Base-by-base conservation (phyloP, 768 basidiomycete species). In the Mycena floridula region DNA sequence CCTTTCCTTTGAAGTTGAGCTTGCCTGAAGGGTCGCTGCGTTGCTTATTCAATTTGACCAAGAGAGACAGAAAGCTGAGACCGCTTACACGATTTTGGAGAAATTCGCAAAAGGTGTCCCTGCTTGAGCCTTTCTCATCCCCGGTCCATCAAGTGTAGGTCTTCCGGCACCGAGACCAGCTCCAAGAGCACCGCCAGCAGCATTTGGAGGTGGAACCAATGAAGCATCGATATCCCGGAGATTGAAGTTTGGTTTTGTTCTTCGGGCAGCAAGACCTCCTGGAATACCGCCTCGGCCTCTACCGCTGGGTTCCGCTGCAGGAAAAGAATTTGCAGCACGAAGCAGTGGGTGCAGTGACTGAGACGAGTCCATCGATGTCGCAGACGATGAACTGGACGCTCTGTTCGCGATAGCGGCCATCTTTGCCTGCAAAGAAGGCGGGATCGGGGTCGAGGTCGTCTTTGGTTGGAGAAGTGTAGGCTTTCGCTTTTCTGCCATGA, bases 21-120 rank as follows among this genome's bases (percentile, higher is more conserved):
- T 83, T 82, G n/a, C 96, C 96, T 2, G 90, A 93, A 0, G 94
- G 92, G 68, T 99, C 95, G 49, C 93, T 96, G n/a, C n/a, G n/a
- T n/a, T n/a, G n/a, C n/a, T n/a, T n/a, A n/a, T n/a, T n/a, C n/a
- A n/a, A n/a, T n/a, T n/a, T n/a, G n/a, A 12, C 11, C 23, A 44
- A 45, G 28, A 28, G 53, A 49, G 27, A 46, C 37, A 42, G 46
- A 45, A 48, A 24, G 39, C 51, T 25, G 22, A 40, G 46, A 53
- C 37, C 24, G 76, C 89, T 38, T 72, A 94, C 89, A 96, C 90
- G 56, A 96, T 94, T 67, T 85, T 90, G 49, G 82, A 80, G 63
- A 97, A 96, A 60, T 92, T 95, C 25, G 86, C 73, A 67, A 98
- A 98, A 20, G 91, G 91, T 26, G 87, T 86, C 50, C 62, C 51